Conservation (phyloP, 2,329 filamentous ascomycete species). For the Setomelanomma holmii region DNA sequence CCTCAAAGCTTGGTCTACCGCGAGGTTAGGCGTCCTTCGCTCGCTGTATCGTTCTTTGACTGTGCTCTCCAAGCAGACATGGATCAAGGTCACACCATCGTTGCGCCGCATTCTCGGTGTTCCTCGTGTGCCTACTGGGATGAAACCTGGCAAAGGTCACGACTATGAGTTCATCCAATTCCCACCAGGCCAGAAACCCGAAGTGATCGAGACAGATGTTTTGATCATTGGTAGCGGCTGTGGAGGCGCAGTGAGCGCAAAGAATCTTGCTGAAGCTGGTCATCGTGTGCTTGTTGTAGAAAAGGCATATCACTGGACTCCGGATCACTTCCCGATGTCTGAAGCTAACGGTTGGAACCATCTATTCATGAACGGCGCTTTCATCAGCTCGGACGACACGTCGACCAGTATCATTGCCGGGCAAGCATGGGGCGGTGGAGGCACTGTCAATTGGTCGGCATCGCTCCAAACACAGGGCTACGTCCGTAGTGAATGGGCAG, state of each 20-base stretch:
- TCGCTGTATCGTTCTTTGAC: constrained; percentile 64
- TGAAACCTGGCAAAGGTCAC: constrained; percentile 60
- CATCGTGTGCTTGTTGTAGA: constrained; percentile 80
- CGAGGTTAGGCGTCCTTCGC: constrained; percentile 63
- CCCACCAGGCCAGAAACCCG: constrained; percentile 59
- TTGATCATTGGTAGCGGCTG: constrained; percentile 88
- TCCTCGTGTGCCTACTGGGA: constrained; percentile 62
- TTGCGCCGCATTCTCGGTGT: constrained; percentile 66
- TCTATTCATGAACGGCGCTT: constrained; percentile 74
- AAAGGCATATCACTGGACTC: constrained; percentile 78
- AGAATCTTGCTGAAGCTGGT: constrained; percentile 79
- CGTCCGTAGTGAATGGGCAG: constrained; percentile 83
- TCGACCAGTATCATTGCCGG: constrained; percentile 70
- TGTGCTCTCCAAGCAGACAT: constrained; percentile 62
- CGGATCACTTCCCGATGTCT: constrained; percentile 76
- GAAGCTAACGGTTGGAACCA: constrained; percentile 66
- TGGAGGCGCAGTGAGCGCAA: constrained; percentile 81
- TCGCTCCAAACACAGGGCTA: constrained; percentile 73
- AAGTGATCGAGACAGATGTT: constrained; percentile 77
- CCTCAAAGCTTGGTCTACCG: constrained; percentile 67
- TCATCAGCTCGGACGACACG: constrained; percentile 59
- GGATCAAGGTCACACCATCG: constrained; percentile 62
- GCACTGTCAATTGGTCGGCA: constrained; percentile 84
- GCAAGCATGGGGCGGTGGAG: constrained; percentile 82
- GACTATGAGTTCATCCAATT: constrained; percentile 70